phyloP scores from a whole-genome alignment of 225 moss, liverwort and hornwort species.

The Polytrichum formosum region DNA sequence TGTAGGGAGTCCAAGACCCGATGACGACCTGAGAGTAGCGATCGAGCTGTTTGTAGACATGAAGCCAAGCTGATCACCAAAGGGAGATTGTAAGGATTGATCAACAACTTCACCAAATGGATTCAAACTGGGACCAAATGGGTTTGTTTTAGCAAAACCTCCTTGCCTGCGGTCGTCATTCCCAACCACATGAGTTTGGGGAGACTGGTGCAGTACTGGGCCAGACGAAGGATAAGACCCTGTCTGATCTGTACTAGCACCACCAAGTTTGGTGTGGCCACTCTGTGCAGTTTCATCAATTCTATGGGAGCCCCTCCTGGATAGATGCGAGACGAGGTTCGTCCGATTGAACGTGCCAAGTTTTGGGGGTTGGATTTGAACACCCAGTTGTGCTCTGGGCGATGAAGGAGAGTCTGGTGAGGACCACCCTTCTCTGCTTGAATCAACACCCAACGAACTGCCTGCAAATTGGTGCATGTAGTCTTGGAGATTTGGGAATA shows the following conservation, averaged over 20 bases:
- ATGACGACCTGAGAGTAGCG: background rate
- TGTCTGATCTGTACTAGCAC: background rate
- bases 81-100: background rate
- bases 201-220: background rate
- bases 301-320: conserved; percentile 10
- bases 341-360: conserved; percentile 10
- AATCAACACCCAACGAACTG: conserved; percentile 14
- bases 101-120: conserved; percentile 12
- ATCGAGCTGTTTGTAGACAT: background rate
- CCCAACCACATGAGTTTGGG: background rate
- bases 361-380: conserved; percentile 7
- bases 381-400: conserved; percentile 5
- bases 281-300: conserved; percentile 14
- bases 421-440: conserved; percentile 21
- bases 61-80: background rate
- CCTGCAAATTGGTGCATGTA: conserved; percentile 25
- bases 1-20: background rate
- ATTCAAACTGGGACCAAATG: conserved; percentile 10
- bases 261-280: conserved; percentile 11
- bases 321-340: background rate
- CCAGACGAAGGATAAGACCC: background rate
- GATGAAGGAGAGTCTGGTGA: conserved; percentile 22
- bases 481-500: conserved; percentile 34
- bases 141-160: conserved; percentile 7
- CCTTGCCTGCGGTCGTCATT: no score